phyloP scores from a whole-genome alignment of 78 protist species.

The Guillardia theta region DNA sequence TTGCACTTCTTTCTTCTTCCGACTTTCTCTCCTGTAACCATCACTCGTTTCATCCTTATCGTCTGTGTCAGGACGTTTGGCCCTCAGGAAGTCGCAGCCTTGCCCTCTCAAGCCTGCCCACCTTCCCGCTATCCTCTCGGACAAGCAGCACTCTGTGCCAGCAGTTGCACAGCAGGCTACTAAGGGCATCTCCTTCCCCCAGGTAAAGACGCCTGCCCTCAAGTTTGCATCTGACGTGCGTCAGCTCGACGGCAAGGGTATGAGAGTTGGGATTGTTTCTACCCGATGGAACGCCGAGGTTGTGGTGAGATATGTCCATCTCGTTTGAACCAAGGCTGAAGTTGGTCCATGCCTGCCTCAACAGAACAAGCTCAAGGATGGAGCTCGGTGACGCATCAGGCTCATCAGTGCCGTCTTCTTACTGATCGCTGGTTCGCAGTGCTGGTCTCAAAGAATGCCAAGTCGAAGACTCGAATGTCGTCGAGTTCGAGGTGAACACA shows the following conservation, averaged over 20 bases:
- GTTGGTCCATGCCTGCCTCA: not conserved
- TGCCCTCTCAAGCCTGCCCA: too few species aligned
- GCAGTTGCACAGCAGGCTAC: not conserved
- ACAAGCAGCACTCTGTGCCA: too few species aligned
- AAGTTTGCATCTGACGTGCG: not conserved
- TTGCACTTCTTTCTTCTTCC: too few species aligned
- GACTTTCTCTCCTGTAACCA: too few species aligned
- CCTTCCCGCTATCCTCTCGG: too few species aligned
- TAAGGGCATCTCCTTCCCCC: constrained; percentile 3
- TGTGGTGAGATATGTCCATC: not conserved
- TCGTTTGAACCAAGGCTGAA: not conserved
- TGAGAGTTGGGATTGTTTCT: not conserved
- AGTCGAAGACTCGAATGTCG: not conserved
- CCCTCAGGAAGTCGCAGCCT: too few species aligned
- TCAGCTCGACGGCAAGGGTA: not conserved
- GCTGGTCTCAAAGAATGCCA: not conserved
- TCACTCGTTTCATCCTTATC: too few species aligned
- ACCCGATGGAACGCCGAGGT: not conserved
- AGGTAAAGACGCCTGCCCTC: not conserved
- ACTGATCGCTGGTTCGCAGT: too few species aligned
- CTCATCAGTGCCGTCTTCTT: too few species aligned
- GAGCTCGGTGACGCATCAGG: too few species aligned
- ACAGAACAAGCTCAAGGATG: not conserved
- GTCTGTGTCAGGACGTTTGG: too few species aligned
- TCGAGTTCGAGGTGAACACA: not conserved